Base-by-base conservation (phyloP, 768 basidiomycete genomes). In the Russula abietina region DNA sequence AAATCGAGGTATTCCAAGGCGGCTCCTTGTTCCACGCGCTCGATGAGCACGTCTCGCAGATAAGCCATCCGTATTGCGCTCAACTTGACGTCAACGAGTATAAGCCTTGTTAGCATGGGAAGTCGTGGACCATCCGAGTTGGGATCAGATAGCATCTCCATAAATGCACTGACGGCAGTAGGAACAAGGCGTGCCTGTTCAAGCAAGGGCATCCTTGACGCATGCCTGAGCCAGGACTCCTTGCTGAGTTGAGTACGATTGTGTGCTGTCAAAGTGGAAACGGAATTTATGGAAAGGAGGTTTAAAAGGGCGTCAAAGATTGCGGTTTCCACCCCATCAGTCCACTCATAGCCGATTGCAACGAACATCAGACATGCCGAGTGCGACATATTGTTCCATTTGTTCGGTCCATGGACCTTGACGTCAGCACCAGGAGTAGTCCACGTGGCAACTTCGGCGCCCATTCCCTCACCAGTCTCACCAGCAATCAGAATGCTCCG, bases 381-480 rank as follows among this genome's bases (percentile, higher is more conserved):
- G 9, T 0, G 19, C 4, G 43, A 45, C 43, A n/a, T 19, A 3
- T 19, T 8, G 7, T 0, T 0, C 16, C 7, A 8, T 2, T 17
- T 41, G 7, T 19, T 4, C 41, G 11, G 41, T 6, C 4, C n/a
- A 5, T 10, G 4, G 19, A 9, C n/a, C 8, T 45, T 6, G 14
- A 45, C 3, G 9, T 45, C 43, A n/a, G 14, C 19, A 45, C 5
- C 43, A 45, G 43, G 43, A 19, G 5, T n/a, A 11, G n/a, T n/a
- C 19, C 43, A 45, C 1, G 43, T 2, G n/a, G 7, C 0, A 7
- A 55, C 9, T n/a, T 26, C 12, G 17, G 9, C 6, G 10, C 1
- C 2, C 4, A 0, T n/a, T 9, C n/a, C n/a, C n/a, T n/a, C n/a
- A n/a, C n/a, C n/a, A n/a, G 0, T 7, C 22, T 11, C 7, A 7